Conservation (phyloP, 2,329 filamentous ascomycete species). For the Pseudogymnoascus sp. region DNA sequence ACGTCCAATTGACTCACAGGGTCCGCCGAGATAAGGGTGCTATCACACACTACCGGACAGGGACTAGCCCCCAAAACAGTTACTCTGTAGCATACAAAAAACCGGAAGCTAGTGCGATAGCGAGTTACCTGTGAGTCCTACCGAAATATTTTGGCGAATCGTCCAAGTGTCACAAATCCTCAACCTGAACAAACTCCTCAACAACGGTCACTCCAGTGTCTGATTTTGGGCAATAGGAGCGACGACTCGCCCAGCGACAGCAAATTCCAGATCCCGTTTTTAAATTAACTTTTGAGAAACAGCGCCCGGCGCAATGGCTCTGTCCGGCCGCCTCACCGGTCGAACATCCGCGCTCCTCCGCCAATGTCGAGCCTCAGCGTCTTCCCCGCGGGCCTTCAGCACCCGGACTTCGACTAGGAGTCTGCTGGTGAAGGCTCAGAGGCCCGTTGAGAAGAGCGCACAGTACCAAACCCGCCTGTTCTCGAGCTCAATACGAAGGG, state of each 20-base stretch:
- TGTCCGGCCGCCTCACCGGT: constrained; percentile 24
- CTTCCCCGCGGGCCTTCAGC: constrained; percentile 22
- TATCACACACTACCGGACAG: background rate
- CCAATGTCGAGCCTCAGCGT: constrained; percentile 21
- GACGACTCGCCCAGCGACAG: constrained; percentile 2
- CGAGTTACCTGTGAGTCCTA: constrained; percentile 6
- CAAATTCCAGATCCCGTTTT: background rate
- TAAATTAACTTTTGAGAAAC: constrained; percentile 12
- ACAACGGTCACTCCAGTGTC: constrained; percentile 8
- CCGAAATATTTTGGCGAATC: constrained; percentile 4
- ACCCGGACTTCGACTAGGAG: constrained; percentile 21
- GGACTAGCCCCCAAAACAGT: background rate
- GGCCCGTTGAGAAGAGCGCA: constrained; percentile 19
- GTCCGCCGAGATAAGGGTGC: constrained; percentile 3
- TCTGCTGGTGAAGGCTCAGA: constrained; percentile 19
- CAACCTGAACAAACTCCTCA: constrained; percentile 9
- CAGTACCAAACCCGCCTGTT: constrained; percentile 23
- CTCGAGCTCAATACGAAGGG: constrained; percentile 21
- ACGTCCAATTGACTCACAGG: constrained; percentile 8
- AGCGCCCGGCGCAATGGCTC: constrained; percentile 24
- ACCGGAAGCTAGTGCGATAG: constrained; percentile 6
- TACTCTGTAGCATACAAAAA: constrained; percentile 5
- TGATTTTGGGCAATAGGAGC: constrained; percentile 9
- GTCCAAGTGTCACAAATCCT: constrained; percentile 4
- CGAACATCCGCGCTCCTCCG: constrained; percentile 26